A percentile compares a stretch with the other conserved stretches of the same genome.
These are phyloP conservation scores for Pseudocercospora cruenta DNA, from an alignment of 2,329 filamentous ascomycete genomes.

Conservation along the genomic window DNA sequence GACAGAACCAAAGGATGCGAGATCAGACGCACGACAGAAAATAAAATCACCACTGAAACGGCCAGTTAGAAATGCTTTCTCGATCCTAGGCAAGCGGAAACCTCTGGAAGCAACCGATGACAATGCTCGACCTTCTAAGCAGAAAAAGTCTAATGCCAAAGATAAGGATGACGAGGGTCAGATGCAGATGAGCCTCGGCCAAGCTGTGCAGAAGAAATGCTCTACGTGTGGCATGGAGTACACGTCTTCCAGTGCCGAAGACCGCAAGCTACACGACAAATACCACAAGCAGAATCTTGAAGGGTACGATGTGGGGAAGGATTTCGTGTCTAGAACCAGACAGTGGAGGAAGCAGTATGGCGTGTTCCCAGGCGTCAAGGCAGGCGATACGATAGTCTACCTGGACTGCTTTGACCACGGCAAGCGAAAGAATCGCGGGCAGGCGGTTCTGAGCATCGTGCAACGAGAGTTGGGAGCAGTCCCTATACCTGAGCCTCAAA, in stretches of 20 bases:
- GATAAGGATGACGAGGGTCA: constrained; percentile 52
- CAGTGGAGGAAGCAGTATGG: constrained; percentile 6
- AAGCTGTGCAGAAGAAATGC: constrained; percentile 61
- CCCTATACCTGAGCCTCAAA: constrained; percentile 58
- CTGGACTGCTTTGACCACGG: constrained; percentile 59
- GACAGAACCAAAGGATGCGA: constrained; percentile 6
- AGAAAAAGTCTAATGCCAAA: constrained; percentile 35
- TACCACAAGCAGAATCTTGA: constrained; percentile 65
- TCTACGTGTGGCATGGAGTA: constrained; percentile 68
- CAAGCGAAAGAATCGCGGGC: constrained; percentile 59
- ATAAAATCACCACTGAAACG: constrained; percentile 22
- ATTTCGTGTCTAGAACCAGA: constrained; percentile 52
- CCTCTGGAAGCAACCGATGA: constrained; percentile 30
- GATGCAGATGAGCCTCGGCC: constrained; percentile 64
- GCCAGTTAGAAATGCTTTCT: constrained; percentile 37
- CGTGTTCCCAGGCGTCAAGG: constrained; percentile 26
- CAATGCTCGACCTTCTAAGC: constrained; percentile 40
- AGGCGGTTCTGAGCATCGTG: constrained; percentile 60
- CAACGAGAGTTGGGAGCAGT: constrained; percentile 65
- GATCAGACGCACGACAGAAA: constrained; percentile 32
- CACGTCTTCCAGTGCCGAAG: constrained; percentile 63
- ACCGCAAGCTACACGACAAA: constrained; percentile 64
- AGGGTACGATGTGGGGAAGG: constrained; percentile 64
- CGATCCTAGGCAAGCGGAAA: constrained; percentile 38
- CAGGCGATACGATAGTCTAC: constrained; percentile 58